Base-by-base conservation (phyloP, 129 eudicot genomes). In the Flaveria bidentis region DNA sequence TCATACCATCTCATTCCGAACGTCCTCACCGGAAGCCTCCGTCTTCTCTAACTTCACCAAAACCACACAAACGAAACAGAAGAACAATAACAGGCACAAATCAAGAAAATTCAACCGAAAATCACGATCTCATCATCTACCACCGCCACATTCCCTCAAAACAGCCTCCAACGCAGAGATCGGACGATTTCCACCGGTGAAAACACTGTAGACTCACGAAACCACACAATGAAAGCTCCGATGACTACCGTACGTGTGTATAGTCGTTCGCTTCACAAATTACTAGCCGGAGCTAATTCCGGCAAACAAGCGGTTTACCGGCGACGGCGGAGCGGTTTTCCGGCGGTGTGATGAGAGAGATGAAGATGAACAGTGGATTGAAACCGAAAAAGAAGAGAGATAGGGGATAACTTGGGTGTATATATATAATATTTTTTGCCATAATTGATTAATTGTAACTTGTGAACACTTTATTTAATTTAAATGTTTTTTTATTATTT, bases 1-100 rank as follows among this genome's bases (percentile, higher is more conserved):
- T 65, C 79, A 26, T 79, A 90, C 96, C 96, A 93, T 90, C 83
- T 90, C 92, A 90, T 90, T 75, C 78, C 94, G 82, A 28, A 67
- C 75, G 25, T 20, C 62, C 57, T 83, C 89, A 60, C 74, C 80
- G 73, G 46, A 63, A 22, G 71, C 55, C 89, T 80, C 97, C 97
- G 96, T 92, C 91, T 88, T 87, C 82, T 67, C 81, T 63, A 78
- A 47, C 72, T 78, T 76, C 81, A 75, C 84, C 56, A 45, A 72
- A 74, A 61, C 58, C 68, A 76, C 39, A 58, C 33, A 68, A n/a
- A 45, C 52, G 15, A 28, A 67, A 52, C 14, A 47, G 51, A 67
- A 13, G 17, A 61, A 36, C 36, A 5, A 71, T 60, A 71, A 9
- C 33, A 56, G 55, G 23, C 5, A 49, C 73, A 82, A 11, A 46